phyloP scores from a whole-genome alignment of 1,284 basidiomycete genomes.

The Flammula alnicola region DNA sequence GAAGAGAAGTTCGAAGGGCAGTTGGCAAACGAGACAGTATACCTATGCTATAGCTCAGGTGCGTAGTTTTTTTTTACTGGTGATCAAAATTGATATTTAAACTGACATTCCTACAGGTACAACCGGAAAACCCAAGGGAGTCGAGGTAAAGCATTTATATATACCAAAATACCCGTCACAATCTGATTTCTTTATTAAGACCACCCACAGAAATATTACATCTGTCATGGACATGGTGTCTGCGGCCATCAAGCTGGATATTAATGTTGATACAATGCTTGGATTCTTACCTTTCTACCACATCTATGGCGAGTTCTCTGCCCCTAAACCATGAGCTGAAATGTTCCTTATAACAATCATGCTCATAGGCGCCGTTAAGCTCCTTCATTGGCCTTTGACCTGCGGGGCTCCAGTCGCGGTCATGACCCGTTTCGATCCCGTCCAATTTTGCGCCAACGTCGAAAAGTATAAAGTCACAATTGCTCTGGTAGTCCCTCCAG shows the following conservation, averaged over 20 bases:
- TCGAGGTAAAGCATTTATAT: slow-evolving; percentile 42
- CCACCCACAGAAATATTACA: slow-evolving; percentile 69
- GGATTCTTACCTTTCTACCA: slow-evolving; percentile 68
- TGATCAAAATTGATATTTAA: background rate
- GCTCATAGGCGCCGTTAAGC: slow-evolving; percentile 51
- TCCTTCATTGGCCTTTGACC: slow-evolving; percentile 65
- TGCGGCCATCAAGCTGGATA: slow-evolving; percentile 41
- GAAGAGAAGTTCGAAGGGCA: slow-evolving; percentile 57
- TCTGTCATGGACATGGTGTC: slow-evolving; percentile 50
- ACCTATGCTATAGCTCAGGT: slow-evolving; percentile 68
- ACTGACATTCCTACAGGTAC: slow-evolving; percentile 46
- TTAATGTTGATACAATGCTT: slow-evolving; percentile 52
- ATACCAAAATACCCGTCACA: background rate
- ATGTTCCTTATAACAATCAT: background rate
- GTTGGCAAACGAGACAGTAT: slow-evolving; percentile 55
- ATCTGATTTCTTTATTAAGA: slow-evolving; percentile 37
- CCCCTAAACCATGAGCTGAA: background rate
- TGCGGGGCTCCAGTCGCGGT: slow-evolving; percentile 67
- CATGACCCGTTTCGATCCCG: slow-evolving; percentile 76
- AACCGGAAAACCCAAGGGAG: slow-evolving; percentile 64
- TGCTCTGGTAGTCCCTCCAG: slow-evolving; percentile 81
- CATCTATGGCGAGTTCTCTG: slow-evolving; percentile 51
- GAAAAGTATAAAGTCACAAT: slow-evolving; percentile 68
- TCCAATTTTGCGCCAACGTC: slow-evolving; percentile 68
- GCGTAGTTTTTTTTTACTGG: slow-evolving; percentile 6